These are phyloP conservation scores for Sisymbrium altissimum DNA, from an alignment of 345 rosid species.

Conservation along the genomic window DNA sequence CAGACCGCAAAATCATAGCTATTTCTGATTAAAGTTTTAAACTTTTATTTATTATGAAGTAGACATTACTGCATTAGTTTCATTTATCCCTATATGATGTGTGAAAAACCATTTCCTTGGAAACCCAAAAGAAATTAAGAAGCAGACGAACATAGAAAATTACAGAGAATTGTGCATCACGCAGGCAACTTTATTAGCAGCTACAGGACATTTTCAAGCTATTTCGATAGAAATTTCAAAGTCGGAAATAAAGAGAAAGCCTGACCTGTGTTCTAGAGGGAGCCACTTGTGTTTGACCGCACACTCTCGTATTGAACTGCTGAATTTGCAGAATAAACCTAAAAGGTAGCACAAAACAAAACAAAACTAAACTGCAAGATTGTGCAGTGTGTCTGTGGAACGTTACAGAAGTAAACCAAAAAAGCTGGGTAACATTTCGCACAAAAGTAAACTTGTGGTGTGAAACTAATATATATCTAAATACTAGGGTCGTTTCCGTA, in stretches of 20 bases:
- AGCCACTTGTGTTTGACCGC: constrained; percentile 50
- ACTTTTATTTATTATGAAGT: too few species aligned
- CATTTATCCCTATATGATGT: too few species aligned
- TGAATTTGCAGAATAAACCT: too few species aligned
- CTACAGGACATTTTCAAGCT: not conserved
- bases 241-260: not conserved
- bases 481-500: not conserved
- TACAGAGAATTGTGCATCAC: not conserved
- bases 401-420: not conserved
- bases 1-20: not conserved
- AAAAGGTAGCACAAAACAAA: too few species aligned
- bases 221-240: not conserved
- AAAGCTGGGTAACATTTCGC: not conserved
- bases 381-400: too few species aligned
- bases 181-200: not conserved
- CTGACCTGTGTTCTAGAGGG: constrained; percentile 73
- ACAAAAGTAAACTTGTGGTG: not conserved
- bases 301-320: too few species aligned
- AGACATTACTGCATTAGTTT: too few species aligned
- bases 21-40: not conserved
- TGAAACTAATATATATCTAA: not conserved
- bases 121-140: not conserved
- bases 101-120: too few species aligned
- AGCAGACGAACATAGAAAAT: not conserved
- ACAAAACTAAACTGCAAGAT: too few species aligned